A percentile compares a stretch with the other conserved stretches of the same genome.
Conservation (phyloP, 2,329 filamentous ascomycete genomes). For the Xylaria arbuscula region DNA sequence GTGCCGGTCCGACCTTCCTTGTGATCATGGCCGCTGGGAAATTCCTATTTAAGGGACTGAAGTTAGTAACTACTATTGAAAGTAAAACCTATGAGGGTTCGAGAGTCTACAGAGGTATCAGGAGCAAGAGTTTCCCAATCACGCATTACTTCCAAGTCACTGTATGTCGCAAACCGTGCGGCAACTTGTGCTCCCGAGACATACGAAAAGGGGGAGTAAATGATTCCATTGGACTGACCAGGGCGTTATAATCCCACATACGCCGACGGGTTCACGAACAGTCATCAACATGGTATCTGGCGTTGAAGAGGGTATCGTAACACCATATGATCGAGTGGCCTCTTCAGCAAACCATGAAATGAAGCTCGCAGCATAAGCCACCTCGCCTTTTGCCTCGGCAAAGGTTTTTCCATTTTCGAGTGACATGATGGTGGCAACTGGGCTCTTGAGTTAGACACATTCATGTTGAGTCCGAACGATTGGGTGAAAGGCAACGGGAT, state of each 20-base stretch:
- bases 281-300: constrained; percentile 71
- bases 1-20: constrained; percentile 59
- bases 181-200: too few species aligned
- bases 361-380: constrained; percentile 68
- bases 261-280: constrained; percentile 73
- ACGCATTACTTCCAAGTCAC: too few species aligned
- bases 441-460: neutral
- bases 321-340: constrained; percentile 66
- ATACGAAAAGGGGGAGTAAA: too few species aligned
- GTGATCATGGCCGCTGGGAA: constrained; percentile 68
- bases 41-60: neutral
- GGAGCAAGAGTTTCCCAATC: too few species aligned
- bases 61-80: too few species aligned
- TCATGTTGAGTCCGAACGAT: too few species aligned
- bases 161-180: too few species aligned
- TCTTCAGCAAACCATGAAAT: constrained; percentile 73
- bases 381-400: constrained; percentile 68
- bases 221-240: neutral
- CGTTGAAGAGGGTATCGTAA: constrained; percentile 69
- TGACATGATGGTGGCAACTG: constrained; percentile 63
- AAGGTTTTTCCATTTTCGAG: constrained; percentile 78
- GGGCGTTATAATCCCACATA: constrained; percentile 74
- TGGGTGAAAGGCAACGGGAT: neutral
- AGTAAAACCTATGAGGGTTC: too few species aligned
- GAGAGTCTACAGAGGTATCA: too few species aligned